Evolutionary conservation across 1,139 yeast species (phyloP), one percentile per base, ranked within the genome.

Genomic region (Candida gigantensis): DNA sequence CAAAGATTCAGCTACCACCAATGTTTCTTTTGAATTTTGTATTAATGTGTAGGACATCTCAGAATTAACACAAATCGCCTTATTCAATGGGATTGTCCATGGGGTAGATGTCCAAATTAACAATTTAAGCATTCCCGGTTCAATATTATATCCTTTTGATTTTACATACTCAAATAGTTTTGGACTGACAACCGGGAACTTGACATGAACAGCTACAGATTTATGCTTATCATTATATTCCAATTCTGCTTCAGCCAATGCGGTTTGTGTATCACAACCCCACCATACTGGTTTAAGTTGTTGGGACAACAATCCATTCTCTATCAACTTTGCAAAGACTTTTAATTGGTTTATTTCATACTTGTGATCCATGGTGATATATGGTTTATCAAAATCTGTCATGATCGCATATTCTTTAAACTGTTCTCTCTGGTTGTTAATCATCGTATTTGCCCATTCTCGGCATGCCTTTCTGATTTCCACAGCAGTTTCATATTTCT

Each of bases 91-190:
- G 24, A 94, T 68, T 0, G 99, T 94, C 99, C 99, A 92, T 0
- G 98, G 97, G 1, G 98, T 92, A 1, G 97, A 89, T 0, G 99
- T 92, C 99, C 99, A 92, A 39, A 92, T 87, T 43, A 84, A 62
- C 52, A 53, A 49, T 29, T 45, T 53, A 14, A 61, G 44, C 9
- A 44, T 43, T 2, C 34, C 41, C 5, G 23, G 15, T 3, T 28
- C 29, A 20, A 44, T 27, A 4, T 32, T 23, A 5, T 38, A 28
- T 11, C 18, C 39, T 19, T 32, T 32, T 1, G 28, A 11, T 3
- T 34, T 24, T 9, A 49, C 7, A n/a, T 32, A 16, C 2, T 35
- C 30, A 29, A 38, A 40, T 10, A 41, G 20, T 2, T 25, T 21
- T 9, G 19, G 32, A 24, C 40, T 29, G 20, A 39, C 28, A 1